These are phyloP conservation scores for Nicotiana tabacum DNA, from an alignment of 257 asterid genomes.

Conservation along the genomic window DNA sequence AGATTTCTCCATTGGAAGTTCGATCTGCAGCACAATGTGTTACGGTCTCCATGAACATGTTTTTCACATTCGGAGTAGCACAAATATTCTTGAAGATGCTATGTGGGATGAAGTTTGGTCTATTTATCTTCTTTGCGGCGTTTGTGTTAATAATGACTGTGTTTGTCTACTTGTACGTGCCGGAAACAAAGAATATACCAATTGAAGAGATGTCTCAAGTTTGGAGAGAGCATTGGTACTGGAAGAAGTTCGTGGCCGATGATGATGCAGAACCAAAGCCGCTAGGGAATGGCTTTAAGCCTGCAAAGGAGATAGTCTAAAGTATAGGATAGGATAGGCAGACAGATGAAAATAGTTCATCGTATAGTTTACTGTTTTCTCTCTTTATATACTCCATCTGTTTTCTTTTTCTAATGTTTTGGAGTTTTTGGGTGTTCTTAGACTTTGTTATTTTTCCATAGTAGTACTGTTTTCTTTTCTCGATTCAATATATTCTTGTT, in stretches of 20 bases:
- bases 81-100: constrained; percentile 13
- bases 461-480: background rate
- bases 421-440: background rate
- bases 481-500: background rate
- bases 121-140: constrained; percentile 20
- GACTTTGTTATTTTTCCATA: background rate
- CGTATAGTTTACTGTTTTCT: too few species aligned
- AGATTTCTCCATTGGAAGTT: constrained; percentile 27
- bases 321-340: background rate
- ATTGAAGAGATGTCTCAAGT: constrained; percentile 12
- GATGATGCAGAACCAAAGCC: background rate
- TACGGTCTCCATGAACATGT: constrained; percentile 17
- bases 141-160: constrained; percentile 24
- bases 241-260: background rate
- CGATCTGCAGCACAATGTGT: background rate
- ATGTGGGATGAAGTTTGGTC: constrained; percentile 21
- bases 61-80: constrained; percentile 25
- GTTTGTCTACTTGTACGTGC: constrained; percentile 13
- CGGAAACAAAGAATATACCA: constrained; percentile 27
- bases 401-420: background rate
- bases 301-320: background rate
- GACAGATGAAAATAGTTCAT: too few species aligned
- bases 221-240: background rate
- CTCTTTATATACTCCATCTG: too few species aligned
- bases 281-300: background rate